Percentiles rank a stretch among this genome's conserved stretches.
phyloP scores from a whole-genome alignment of 129 eudicot species.

The Logfia minima region DNA sequence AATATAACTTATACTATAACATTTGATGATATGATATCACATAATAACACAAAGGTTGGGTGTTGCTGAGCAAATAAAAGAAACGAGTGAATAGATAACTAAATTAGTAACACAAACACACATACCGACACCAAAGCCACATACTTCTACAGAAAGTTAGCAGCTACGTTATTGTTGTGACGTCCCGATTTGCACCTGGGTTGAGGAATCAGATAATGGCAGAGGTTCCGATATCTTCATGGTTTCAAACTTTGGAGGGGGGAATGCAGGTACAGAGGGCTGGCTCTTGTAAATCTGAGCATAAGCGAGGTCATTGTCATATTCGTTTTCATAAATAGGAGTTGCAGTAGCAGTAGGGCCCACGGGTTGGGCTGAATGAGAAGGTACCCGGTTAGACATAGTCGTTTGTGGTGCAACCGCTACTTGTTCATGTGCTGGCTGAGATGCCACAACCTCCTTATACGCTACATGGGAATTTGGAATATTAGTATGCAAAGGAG shows the following conservation, averaged over 20 bases:
- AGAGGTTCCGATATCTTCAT: constrained; percentile 41
- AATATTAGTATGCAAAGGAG: constrained; percentile 21
- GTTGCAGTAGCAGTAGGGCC: constrained; percentile 38
- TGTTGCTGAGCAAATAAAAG: background rate
- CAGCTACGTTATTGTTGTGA: constrained; percentile 3
- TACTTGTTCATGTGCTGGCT: constrained; percentile 41
- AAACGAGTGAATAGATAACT: constrained; percentile 10
- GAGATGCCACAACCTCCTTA: constrained; percentile 44
- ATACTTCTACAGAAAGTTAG: background rate
- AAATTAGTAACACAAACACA: constrained; percentile 12
- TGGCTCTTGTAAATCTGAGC: constrained; percentile 85
- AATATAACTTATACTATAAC: constrained; percentile 12
- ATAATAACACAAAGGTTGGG: background rate
- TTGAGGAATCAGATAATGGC: constrained; percentile 41
- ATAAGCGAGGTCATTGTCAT: constrained; percentile 71
- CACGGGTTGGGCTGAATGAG: constrained; percentile 39
- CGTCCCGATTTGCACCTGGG: background rate
- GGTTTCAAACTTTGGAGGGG: constrained; percentile 44
- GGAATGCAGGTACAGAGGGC: constrained; percentile 63
- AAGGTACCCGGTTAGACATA: constrained; percentile 28
- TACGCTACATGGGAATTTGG: constrained; percentile 31
- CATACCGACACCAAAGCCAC: constrained; percentile 23
- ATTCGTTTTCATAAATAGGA: constrained; percentile 39
- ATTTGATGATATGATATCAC: constrained; percentile 1
- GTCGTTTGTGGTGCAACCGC: constrained; percentile 30